A percentile compares a stretch with the other conserved stretches of the same genome.
phyloP scores from a whole-genome alignment of 75 land plant genomes.

The Pinus tabuliformis region DNA sequence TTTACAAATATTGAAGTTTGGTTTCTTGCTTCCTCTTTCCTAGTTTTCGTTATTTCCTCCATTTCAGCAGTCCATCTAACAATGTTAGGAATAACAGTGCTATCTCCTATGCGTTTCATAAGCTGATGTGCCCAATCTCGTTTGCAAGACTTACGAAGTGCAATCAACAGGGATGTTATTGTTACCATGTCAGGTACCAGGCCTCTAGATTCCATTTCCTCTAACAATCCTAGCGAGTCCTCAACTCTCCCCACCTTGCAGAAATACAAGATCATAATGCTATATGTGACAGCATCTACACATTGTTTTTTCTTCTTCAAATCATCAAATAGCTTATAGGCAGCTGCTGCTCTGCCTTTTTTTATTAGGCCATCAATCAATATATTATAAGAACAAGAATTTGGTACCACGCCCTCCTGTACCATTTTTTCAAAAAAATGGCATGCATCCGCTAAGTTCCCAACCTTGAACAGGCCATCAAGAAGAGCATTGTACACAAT shows the following conservation, averaged over 20 bases:
- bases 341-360: slow-evolving; percentile 57
- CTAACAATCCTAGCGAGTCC: slow-evolving; percentile 37
- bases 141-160: slow-evolving; percentile 33
- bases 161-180: slow-evolving; percentile 46
- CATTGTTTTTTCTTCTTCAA: slow-evolving; percentile 58
- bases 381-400: slow-evolving; percentile 58
- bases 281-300: slow-evolving; percentile 62
- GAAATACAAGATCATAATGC: slow-evolving; percentile 46
- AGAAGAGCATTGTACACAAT: slow-evolving; percentile 66
- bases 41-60: slow-evolving; percentile 31
- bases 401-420: slow-evolving; percentile 46
- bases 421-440: slow-evolving; percentile 60
- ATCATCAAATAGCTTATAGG: slow-evolving; percentile 45
- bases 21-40: slow-evolving; percentile 39
- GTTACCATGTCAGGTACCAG: slow-evolving; percentile 63
- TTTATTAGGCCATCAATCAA: slow-evolving; percentile 70
- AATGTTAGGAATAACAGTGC: slow-evolving; percentile 31
- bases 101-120: slow-evolving; percentile 51
- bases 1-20: slow-evolving; percentile 28
- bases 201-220: slow-evolving; percentile 70
- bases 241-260: slow-evolving; percentile 45
- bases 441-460: slow-evolving; percentile 51
- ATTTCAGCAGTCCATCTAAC: slow-evolving; percentile 46
- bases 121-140: slow-evolving; percentile 57
- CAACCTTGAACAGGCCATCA: slow-evolving; percentile 57